phyloP scores from a whole-genome alignment of 805 yeast species.

The Candida ponderosae region DNA sequence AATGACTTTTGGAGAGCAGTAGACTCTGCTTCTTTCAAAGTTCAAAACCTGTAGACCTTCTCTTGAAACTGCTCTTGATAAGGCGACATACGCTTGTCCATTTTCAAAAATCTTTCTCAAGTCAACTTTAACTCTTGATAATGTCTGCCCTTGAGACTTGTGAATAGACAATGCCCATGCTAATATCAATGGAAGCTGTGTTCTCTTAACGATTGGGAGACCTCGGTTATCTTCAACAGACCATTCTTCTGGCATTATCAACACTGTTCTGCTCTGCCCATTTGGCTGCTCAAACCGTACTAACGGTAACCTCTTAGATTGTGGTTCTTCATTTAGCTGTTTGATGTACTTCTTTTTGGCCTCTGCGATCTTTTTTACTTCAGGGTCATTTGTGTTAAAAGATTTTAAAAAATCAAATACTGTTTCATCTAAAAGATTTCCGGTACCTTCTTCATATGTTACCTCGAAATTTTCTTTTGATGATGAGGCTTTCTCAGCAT shows the following conservation, averaged over 20 bases:
- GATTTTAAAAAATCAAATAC: slow-evolving; percentile 40
- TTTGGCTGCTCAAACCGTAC: slow-evolving; percentile 71
- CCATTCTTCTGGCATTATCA: slow-evolving; percentile 82
- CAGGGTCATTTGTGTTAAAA: slow-evolving; percentile 17
- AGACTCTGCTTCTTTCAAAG: slow-evolving; percentile 56
- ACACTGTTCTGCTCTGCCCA: slow-evolving; percentile 63
- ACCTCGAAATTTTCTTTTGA: slow-evolving; percentile 14
- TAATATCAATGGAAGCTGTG: slow-evolving; percentile 80
- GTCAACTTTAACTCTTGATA: slow-evolving; percentile 72
- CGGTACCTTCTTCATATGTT: slow-evolving; percentile 10
- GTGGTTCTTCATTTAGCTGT: slow-evolving; percentile 35
- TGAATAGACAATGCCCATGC: slow-evolving; percentile 97
- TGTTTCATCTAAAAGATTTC: slow-evolving; percentile 30
- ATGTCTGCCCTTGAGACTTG: slow-evolving; percentile 91
- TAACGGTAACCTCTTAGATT: slow-evolving; percentile 52
- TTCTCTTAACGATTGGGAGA: slow-evolving; percentile 58
- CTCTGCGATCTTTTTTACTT: slow-evolving; percentile 25
- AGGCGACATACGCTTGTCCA: slow-evolving; percentile 95
- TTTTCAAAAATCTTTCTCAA: slow-evolving; percentile 70
- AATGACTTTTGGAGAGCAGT: slow-evolving; percentile 63
- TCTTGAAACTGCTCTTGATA: slow-evolving; percentile 81
- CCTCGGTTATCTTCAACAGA: slow-evolving; percentile 68
- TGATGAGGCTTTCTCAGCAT: slow-evolving; percentile 12
- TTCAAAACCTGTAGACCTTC: slow-evolving; percentile 77
- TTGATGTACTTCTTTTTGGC: slow-evolving; percentile 41